Evolutionary conservation across 805 yeast species (phyloP).

Genomic region (Myxozyma neglecta): DNA sequence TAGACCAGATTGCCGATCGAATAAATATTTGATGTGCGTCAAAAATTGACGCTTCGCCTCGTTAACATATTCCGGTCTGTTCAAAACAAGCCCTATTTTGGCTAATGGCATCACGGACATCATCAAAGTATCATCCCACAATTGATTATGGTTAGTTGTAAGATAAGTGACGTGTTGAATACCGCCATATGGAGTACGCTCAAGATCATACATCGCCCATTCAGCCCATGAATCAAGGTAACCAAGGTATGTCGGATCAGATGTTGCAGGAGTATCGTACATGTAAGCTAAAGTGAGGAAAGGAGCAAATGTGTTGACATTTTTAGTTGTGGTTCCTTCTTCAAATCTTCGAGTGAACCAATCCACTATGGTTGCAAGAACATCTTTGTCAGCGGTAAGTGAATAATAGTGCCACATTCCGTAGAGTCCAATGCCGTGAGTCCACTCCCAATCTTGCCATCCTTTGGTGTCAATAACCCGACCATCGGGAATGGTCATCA

Average conservation of each 20-base stretch:
- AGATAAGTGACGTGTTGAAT: constrained; percentile 43
- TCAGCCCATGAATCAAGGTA: constrained; percentile 43
- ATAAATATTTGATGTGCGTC: constrained; percentile 40
- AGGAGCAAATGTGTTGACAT: constrained; percentile 44
- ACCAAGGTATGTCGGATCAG: constrained; percentile 30
- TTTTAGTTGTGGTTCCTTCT: constrained; percentile 41
- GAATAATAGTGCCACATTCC: constrained; percentile 45
- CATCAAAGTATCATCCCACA: constrained; percentile 39
- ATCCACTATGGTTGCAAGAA: constrained; percentile 35
- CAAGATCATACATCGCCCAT: constrained; percentile 41
- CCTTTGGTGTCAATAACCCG: constrained; percentile 43
- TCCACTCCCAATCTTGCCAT: constrained; percentile 49
- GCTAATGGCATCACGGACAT: constrained; percentile 45
- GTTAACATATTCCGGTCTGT: constrained; percentile 39
- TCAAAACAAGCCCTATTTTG: constrained; percentile 39
- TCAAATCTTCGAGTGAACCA: constrained; percentile 41
- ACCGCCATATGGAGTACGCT: constrained; percentile 42
- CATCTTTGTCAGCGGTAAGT: constrained; percentile 36
- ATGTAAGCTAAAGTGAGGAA: constrained; percentile 41
- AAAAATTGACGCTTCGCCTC: constrained; percentile 43
- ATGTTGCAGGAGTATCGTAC: constrained; percentile 36
- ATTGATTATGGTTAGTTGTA: constrained; percentile 39
- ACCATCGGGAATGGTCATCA: constrained; percentile 40
- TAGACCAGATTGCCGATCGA: constrained; percentile 40
- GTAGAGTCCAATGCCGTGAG: constrained; percentile 44